A percentile compares a stretch with the other conserved stretches of the same genome.
These are phyloP conservation scores for Didymella pomorum DNA, from an alignment of 2,329 filamentous ascomycete genomes.

Conservation along the genomic window DNA sequence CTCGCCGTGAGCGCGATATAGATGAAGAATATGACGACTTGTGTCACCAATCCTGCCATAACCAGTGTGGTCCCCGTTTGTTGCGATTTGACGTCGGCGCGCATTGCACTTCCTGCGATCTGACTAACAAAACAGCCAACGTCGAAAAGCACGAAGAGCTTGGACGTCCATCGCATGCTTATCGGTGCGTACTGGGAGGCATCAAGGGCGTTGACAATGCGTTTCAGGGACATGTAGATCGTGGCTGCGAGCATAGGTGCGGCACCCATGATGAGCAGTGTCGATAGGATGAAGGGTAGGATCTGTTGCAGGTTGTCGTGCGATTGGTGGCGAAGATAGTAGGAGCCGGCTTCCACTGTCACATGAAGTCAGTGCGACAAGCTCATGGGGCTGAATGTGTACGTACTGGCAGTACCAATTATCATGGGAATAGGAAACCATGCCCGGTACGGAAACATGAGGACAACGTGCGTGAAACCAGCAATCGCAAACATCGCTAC, in stretches of 20 bases:
- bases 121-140: background rate
- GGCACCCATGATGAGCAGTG: background rate
- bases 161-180: background rate
- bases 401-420: background rate
- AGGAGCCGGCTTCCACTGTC: background rate
- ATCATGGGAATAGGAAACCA: background rate
- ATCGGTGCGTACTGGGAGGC: background rate
- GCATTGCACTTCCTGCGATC: background rate
- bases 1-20: background rate
- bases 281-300: background rate
- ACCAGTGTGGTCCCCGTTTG: background rate
- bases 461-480: background rate
- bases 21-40: background rate
- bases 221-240: background rate
- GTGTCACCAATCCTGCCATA: background rate
- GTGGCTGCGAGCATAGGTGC: background rate
- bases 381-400: background rate
- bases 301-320: background rate
- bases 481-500: background rate
- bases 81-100: background rate
- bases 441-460: background rate
- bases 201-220: background rate
- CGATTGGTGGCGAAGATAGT: background rate
- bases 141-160: background rate
- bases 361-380: background rate